Base-by-base conservation (phyloP, 805 yeast genomes). In the Candida takata region DNA sequence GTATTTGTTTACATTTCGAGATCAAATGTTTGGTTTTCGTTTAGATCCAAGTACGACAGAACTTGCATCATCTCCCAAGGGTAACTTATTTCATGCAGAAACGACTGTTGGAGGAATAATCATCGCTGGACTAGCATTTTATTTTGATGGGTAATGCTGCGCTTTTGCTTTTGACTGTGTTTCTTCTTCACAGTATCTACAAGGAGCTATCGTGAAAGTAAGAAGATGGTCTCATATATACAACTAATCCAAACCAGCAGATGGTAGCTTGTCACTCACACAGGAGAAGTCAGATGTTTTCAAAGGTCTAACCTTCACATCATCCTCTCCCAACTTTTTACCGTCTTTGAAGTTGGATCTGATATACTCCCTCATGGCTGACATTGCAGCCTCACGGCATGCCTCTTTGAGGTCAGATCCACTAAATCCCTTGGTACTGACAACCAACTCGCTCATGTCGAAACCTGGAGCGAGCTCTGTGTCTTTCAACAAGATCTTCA, bases 381-480 rank as follows among this genome's bases (percentile, higher is more conserved):
- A 72, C 66, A 88, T 73, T 2, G 95, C 96, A 1, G 98, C 98
- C 51, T 85, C 94, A 37, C 98, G 74, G 54, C 96, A 86, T 33
- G 84, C 62, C 54, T 92, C 98, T 51, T 84, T 80, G 54, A 92
- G 67, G 51, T 90, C 98, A 3, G 95, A 83, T 3, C 98, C 98
- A 45, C 95, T 83, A 53, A 76, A 65, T 2, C 92, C 95, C 9
- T 69, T 72, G 1, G 96, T 84, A 31, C 69, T 58, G 8, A 55
- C 51, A 10, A 83, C 88, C 13, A 92, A 64, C 4, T 61, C 57
- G 19, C 74, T 70, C 33, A 81, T 51, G 42, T 81, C 79, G 49
- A 88, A 84, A 0, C 57, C 49, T 1, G 35, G 35, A 40, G 81
- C 88, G 5, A 83, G 52, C 27, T 69, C 64, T 4, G 92, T 78